A percentile compares a stretch with the other conserved stretches of the same genome.
phyloP scores from a whole-genome alignment of 257 asterid species.

The Capsicum pubescens region DNA sequence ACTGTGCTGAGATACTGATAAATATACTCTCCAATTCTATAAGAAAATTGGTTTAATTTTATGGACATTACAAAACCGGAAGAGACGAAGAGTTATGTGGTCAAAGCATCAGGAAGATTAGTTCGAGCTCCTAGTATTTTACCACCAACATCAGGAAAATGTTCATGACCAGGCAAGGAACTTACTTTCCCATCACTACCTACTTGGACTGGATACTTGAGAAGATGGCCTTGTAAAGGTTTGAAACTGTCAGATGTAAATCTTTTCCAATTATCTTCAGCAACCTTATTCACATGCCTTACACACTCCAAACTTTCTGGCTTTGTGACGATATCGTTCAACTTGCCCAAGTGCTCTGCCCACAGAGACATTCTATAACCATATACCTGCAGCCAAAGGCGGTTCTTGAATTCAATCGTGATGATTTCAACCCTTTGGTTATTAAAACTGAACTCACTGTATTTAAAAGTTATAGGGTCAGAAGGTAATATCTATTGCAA shows the following conservation, averaged over 20 bases:
- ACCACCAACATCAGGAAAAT: constrained; percentile 79
- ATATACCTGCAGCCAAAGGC: constrained; percentile 50
- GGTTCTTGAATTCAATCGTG: neutral
- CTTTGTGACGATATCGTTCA: constrained; percentile 50
- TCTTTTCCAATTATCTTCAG: constrained; percentile 72
- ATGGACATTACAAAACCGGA: neutral
- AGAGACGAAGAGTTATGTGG: constrained; percentile 53
- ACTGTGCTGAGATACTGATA: neutral
- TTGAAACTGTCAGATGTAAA: constrained; percentile 53
- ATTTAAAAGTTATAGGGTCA: too few relatives aligned
- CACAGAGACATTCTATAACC: constrained; percentile 89
- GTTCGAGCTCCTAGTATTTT: constrained; percentile 75
- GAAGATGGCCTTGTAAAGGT: constrained; percentile 73
- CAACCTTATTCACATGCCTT: constrained; percentile 54
- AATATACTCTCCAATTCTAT: neutral
- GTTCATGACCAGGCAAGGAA: constrained; percentile 63
- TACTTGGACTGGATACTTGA: constrained; percentile 62
- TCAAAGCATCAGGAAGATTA: constrained; percentile 84
- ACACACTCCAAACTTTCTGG: constrained; percentile 61
- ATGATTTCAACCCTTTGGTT: neutral
- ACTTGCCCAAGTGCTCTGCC: constrained; percentile 72
- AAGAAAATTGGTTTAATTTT: neutral
- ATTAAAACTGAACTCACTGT: too few relatives aligned
- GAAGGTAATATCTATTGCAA: neutral
- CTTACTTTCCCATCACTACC: constrained; percentile 56